These are phyloP conservation scores for Begonia loranthoides DNA, from an alignment of 306 rosid species.

Conservation along the genomic window DNA sequence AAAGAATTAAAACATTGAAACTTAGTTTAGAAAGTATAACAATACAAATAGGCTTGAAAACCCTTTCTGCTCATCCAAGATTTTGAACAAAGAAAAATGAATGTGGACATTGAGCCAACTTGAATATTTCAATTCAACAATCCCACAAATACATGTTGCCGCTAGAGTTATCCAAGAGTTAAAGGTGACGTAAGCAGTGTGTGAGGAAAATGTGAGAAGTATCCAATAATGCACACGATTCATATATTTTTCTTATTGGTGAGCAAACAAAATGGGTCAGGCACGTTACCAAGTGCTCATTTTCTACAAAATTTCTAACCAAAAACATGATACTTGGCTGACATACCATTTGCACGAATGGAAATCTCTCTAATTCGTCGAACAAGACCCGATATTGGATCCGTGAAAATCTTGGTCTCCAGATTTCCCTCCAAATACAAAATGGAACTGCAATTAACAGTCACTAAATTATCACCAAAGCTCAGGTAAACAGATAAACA, in stretches of 20 bases:
- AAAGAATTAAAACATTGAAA: no score
- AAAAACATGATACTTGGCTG: background rate
- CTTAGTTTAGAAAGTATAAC: no score
- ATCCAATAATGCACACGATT: no score
- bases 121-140: background rate
- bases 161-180: no score
- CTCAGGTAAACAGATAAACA: background rate
- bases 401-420: constrained; percentile 62
- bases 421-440: constrained; percentile 78
- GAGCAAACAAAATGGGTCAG: no score
- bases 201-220: no score
- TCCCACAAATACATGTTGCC: background rate
- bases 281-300: background rate
- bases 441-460: constrained; percentile 37
- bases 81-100: constrained; percentile 2
- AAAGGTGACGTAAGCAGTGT: no score
- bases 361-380: constrained; percentile 72
- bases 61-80: background rate
- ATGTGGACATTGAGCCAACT: background rate
- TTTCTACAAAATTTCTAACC: background rate
- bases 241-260: no score
- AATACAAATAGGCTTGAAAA: background rate
- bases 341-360: constrained; percentile 59
- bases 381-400: constrained; percentile 56
- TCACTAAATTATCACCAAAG: background rate